Percentiles rank a stretch among this genome's conserved stretches.
Evolutionary conservation across 352 stramenopile genomes (phyloP).

Genomic region (Pythium utonaiense): DNA sequence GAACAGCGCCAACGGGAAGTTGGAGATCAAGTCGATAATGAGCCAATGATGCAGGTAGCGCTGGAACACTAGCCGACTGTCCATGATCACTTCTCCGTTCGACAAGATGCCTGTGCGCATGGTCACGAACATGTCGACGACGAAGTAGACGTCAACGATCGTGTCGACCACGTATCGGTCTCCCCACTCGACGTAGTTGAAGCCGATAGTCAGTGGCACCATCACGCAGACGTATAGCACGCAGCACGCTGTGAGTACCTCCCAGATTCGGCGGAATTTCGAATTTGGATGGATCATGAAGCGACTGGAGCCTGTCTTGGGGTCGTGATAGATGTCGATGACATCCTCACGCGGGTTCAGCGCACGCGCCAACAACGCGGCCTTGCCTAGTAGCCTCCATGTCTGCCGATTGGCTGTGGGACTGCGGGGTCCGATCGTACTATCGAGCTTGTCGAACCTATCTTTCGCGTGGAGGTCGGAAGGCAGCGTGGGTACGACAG

Average conservation of each 20-base stretch:
- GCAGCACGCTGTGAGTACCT: conserved; percentile 59
- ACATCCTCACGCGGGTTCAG: conserved; percentile 37
- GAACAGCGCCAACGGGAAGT: conserved; percentile 76
- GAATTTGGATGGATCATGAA: conserved; percentile 85
- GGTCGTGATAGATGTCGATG: conserved; percentile 81
- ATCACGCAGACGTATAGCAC: conserved; percentile 78
- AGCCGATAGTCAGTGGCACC: conserved; percentile 63
- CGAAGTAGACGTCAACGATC: conserved; percentile 81
- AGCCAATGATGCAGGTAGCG: conserved; percentile 83
- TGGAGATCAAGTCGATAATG: conserved; percentile 78
- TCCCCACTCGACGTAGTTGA: conserved; percentile 65
- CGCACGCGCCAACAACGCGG: conserved; percentile 23
- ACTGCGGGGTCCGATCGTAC: not conserved
- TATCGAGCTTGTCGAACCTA: conserved; percentile 17
- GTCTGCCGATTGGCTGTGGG: conserved; percentile 7
- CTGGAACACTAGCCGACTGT: conserved; percentile 44
- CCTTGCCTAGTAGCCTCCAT: conserved; percentile 28
- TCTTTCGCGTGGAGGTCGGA: conserved; percentile 4
- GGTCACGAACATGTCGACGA: conserved; percentile 79
- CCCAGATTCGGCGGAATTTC: conserved; percentile 66
- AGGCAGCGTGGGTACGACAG: conserved; percentile 1
- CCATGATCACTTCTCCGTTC: conserved; percentile 83
- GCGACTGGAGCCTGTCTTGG: conserved; percentile 41
- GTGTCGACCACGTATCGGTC: conserved; percentile 45
- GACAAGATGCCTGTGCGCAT: conserved; percentile 69